Evolutionary conservation across 495 filamentous ascomycete species (phyloP).

Genomic region (Neurospora sp.): DNA sequence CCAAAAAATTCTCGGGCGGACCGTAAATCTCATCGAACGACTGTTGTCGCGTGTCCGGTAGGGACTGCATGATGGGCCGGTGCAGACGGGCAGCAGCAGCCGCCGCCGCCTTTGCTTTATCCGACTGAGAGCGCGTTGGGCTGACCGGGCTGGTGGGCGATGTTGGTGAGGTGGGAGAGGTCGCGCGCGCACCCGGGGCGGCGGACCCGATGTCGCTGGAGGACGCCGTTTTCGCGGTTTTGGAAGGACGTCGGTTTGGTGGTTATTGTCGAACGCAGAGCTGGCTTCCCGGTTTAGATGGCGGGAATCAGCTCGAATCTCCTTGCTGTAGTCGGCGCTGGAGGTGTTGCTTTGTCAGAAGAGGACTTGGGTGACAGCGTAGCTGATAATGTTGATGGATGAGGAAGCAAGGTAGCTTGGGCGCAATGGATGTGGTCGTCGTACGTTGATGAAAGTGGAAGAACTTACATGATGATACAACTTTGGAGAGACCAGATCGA

Average conservation of each 20-base stretch:
- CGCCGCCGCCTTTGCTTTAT: conserved; percentile 8
- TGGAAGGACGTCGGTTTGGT: conserved; percentile 1
- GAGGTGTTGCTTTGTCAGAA: not conserved
- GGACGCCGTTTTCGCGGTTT: conserved; percentile 33
- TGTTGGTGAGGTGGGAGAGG: conserved; percentile 21
- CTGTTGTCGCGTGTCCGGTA: conserved; percentile 80
- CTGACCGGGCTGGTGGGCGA: conserved; percentile 19
- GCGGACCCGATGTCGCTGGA: conserved; percentile 11
- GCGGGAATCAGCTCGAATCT: not conserved
- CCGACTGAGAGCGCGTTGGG: not conserved
- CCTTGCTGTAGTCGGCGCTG: not conserved
- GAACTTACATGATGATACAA: not conserved
- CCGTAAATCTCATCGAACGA: conserved; percentile 99
- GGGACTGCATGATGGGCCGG: conserved; percentile 61
- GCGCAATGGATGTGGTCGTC: not conserved
- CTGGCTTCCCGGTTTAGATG: not conserved
- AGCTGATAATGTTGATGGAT: not conserved
- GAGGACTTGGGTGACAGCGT: not conserved
- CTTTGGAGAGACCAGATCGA: not conserved
- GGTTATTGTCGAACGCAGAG: not conserved
- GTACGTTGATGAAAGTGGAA: not conserved
- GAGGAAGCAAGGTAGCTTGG: too few species aligned
- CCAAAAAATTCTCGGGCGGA: conserved; percentile 95
- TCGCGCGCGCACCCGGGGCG: conserved; percentile 15
- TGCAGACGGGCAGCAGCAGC: conserved; percentile 35